These are phyloP conservation scores for Eimeria necatrix DNA, from an alignment of 169 alveolate species.

Conservation along the genomic window DNA sequence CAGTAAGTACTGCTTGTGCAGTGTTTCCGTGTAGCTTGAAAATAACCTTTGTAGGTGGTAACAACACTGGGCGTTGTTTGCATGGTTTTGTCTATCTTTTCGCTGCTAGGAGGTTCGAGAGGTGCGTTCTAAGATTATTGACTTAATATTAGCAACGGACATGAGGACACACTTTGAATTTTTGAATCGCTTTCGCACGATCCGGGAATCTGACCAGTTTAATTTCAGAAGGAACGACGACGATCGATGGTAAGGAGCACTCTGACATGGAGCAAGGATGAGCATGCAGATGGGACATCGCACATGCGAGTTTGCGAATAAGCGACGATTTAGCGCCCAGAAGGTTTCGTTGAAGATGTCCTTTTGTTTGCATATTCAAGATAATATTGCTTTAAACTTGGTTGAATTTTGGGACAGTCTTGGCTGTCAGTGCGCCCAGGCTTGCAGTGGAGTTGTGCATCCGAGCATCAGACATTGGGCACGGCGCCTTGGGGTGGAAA, in stretches of 20 bases:
- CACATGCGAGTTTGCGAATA: neutral
- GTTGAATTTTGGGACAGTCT: neutral
- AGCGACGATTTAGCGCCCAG: neutral
- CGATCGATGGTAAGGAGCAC: constrained; percentile 69
- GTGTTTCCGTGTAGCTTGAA: no score
- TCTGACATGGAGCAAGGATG: neutral
- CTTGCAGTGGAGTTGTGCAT: constrained; percentile 83
- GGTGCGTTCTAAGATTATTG: constrained; percentile 64
- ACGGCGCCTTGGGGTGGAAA: constrained; percentile 84
- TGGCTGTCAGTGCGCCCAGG: constrained; percentile 20
- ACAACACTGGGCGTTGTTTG: no score
- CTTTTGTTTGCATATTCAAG: neutral
- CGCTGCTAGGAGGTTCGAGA: neutral
- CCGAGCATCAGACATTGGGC: constrained; percentile 91
- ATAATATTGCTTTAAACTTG: neutral
- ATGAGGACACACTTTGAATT: constrained; percentile 87
- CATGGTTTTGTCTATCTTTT: no score
- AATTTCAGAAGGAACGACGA: constrained; percentile 56
- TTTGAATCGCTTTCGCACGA: constrained; percentile 6
- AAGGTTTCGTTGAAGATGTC: neutral
- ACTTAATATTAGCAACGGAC: constrained; percentile 88
- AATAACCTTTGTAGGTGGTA: no score
- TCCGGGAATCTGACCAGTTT: constrained; percentile 35
- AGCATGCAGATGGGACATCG: neutral
- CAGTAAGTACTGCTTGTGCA: neutral